Evolutionary conservation across 371 early-diverging fungal species (phyloP), one percentile per base, ranked within the genome.

Genomic region (Saksenaea oblongispora): DNA sequence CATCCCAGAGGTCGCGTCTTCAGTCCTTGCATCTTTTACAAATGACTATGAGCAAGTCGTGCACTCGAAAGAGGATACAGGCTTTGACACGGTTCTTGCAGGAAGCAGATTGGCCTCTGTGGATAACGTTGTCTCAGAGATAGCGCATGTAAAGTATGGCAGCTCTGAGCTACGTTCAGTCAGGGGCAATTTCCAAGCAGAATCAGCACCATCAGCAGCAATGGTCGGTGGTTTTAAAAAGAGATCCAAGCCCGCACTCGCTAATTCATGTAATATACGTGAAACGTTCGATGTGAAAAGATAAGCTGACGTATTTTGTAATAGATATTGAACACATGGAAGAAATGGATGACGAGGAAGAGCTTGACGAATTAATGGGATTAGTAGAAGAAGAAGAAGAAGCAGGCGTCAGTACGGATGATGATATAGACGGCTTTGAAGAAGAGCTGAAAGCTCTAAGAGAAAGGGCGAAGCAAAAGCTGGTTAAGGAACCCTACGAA

Each of bases 11-110:
- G 42, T 79, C 9, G 53, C 67, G 11, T 61, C 76, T 1, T 61
- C 72, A 14, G 70, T 79, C 0, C 42, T 63, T 0, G 69, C 73
- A 51, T 65, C 61, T 17, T 76, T 83, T 44, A 56, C 69, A 27
- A 77, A 72, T 44, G 64, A 22, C 17, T 70, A 59, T 54, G 22
- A 34, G 58, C 68, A 69, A 0, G 62, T 59, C 1, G 24, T 62
- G 5, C 57, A 57, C 17, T 28, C 9, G 5, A 14, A 9, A 2
- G 14, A 55, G 1, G 66, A 62, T 26, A 39, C n/a, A 15, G 54
- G 39, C 47, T 66, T 73, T 64, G 69, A 69, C 13, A 58, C 65
- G 0, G 62, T 69, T 1, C 39, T 73, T 14, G 66, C 69, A 24
- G 64, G 65, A 34, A 64, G 64, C 56, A 55, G 55, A 1, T 42